Base-by-base conservation (phyloP, 2,329 filamentous ascomycete genomes). In the Botrytis deweyae region DNA sequence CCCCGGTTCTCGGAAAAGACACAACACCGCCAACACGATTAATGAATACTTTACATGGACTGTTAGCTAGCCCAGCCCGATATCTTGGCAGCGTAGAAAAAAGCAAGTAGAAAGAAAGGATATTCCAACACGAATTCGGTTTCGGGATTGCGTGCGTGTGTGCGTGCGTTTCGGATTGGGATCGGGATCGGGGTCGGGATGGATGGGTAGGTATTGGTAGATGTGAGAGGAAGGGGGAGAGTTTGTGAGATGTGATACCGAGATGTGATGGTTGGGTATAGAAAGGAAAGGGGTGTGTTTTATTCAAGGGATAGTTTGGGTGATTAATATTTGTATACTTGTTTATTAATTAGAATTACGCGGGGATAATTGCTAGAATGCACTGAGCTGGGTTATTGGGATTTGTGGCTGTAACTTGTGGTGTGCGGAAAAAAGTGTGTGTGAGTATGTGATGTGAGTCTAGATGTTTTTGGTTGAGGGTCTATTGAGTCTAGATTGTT, bases 231-330 rank as follows among this genome's bases (percentile, higher is more conserved):
- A 16, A n/a, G 14, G n/a, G 6, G 38, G 5, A 16, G 25, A 38
- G 14, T 64, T 64, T 64, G 40, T 64, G 40, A 64, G 9, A 64
- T 46, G n/a, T 66, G 63, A 65, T 65, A 65, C 38, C 63, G 63
- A 65, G 40, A 16, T 46, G 40, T 20, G 20, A 46, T 46, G 63
- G n/a, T n/a, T 55, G 63, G 10, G n/a, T 8, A 12, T n/a, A 3
- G 25, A 10, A 25, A 16, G n/a, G 40, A n/a, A 14, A 18, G 63
- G 36, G 25, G 10, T 18, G 0, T 44, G n/a, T 9, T 25, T 46
- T 4, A 25, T 29, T 44, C 42, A n/a, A 20, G 9, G 12, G 42
- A 40, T 46, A 36, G 25, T 69, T 44, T 42, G n/a, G 6, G 14
- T 29, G 52, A 55, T 29, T 29, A 18, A n/a, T 29, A 7, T 29